Conservation (phyloP, 1,284 basidiomycete species). For the Abortiporus biennis region DNA sequence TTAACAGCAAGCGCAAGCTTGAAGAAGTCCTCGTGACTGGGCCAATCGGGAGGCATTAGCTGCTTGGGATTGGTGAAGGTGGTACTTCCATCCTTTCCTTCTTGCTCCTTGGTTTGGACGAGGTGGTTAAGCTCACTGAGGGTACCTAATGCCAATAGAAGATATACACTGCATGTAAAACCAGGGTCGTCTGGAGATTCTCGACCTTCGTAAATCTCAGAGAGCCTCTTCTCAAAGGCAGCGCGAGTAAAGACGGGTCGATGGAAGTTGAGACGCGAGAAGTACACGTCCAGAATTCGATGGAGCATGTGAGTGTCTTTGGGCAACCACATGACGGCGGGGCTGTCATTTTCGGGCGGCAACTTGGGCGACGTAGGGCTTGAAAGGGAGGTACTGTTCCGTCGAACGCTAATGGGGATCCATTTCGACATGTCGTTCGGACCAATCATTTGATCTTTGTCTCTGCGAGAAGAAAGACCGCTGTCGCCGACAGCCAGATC, state of each 20-base stretch:
- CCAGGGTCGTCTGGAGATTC: constrained; percentile 60
- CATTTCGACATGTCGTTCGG: constrained; percentile 59
- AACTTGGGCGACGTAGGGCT: constrained; percentile 12
- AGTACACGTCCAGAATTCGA: constrained; percentile 62
- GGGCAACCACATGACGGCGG: constrained; percentile 61
- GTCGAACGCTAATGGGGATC: constrained; percentile 44
- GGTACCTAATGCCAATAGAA: constrained; percentile 73
- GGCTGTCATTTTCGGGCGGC: constrained; percentile 26
- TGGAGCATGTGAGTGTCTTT: constrained; percentile 64
- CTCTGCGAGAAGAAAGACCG: constrained; percentile 62
- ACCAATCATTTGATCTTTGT: constrained; percentile 33
- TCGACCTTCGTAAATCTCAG: constrained; percentile 56
- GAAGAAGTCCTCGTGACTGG: constrained; percentile 76
- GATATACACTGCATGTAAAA: constrained; percentile 68
- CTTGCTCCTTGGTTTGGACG: constrained; percentile 39
- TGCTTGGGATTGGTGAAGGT: constrained; percentile 50
- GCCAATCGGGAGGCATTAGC: constrained; percentile 69
- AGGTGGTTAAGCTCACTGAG: constrained; percentile 73
- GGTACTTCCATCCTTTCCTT: constrained; percentile 21
- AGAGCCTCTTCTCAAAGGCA: constrained; percentile 57
- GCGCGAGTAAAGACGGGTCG: constrained; percentile 64
- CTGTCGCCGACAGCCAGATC: constrained; percentile 70
- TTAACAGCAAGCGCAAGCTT: constrained; percentile 69
- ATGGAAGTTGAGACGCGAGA: constrained; percentile 67
- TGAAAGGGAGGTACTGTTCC: constrained; percentile 26